A percentile compares a stretch with the other conserved stretches of the same genome.
These are phyloP conservation scores for Moringa oleifera DNA, from an alignment of 345 rosid genomes.

Conservation along the genomic window DNA sequence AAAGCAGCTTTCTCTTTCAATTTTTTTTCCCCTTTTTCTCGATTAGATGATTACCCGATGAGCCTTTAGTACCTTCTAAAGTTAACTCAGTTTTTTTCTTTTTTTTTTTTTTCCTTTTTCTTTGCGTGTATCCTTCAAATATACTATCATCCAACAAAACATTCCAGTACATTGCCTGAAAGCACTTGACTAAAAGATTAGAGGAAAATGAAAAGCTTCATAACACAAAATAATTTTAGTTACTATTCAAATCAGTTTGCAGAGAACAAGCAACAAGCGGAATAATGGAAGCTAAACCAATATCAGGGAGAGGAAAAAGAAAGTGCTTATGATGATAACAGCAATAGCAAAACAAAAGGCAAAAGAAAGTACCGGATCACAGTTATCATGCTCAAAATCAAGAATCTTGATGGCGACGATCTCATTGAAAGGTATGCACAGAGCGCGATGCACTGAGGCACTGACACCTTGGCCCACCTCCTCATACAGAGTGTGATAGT, in stretches of 20 bases:
- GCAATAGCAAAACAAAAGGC: constrained; percentile 9
- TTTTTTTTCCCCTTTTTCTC: no score
- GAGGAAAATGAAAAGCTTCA: neutral
- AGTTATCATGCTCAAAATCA: constrained; percentile 87
- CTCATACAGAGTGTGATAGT: constrained; percentile 62
- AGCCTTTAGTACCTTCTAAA: neutral
- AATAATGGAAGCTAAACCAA: constrained; percentile 2
- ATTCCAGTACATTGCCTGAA: neutral
- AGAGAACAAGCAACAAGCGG: neutral
- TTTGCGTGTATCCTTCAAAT: neutral
- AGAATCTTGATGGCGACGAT: constrained; percentile 93
- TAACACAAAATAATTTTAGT: constrained; percentile 3
- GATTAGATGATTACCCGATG: no score
- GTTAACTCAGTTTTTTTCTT: no score
- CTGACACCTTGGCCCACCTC: constrained; percentile 93
- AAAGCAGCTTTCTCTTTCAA: neutral
- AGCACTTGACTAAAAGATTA: neutral
- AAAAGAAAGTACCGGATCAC: constrained; percentile 61
- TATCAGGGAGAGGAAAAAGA: neutral
- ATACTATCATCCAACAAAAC: neutral
- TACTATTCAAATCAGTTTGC: neutral
- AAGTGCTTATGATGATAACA: neutral
- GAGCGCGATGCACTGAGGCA: constrained; percentile 82
- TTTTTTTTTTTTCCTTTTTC: no score
- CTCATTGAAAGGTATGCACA: constrained; percentile 65